Evolutionary conservation across 441 rosid genomes (phyloP).

Genomic region (Manihot esculenta): DNA sequence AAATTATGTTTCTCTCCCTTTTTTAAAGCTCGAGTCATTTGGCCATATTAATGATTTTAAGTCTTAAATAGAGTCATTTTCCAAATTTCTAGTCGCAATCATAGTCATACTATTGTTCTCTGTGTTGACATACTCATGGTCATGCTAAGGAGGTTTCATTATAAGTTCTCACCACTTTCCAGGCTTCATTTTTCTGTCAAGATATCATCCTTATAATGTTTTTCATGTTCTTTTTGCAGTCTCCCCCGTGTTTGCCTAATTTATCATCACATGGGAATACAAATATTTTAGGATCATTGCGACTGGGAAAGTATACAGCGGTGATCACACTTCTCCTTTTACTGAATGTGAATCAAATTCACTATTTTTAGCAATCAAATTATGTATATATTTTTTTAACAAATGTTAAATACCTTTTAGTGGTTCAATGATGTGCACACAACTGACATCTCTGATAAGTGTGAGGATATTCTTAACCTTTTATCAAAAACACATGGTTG

Average conservation of each 20-base stretch:
- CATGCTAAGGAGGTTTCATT: not conserved
- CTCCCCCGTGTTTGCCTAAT: constrained; percentile 72
- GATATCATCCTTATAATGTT: constrained; percentile 1
- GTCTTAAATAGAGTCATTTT: constrained; percentile 1
- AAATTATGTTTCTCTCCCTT: not conserved
- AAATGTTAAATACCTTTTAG: constrained; percentile 42
- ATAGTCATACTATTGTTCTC: not conserved
- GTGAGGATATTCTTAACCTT: constrained; percentile 67
- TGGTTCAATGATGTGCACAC: constrained; percentile 91
- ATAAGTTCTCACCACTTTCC: not conserved
- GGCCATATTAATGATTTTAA: not conserved
- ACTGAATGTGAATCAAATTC: constrained; percentile 16
- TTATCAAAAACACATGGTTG: constrained; percentile 67
- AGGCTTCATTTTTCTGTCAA: not conserved
- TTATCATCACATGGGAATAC: constrained; percentile 43
- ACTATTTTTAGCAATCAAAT: not conserved
- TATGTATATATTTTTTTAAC: constrained; percentile 6
- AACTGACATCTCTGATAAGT: constrained; percentile 67
- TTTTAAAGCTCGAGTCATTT: not conserved
- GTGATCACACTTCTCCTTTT: constrained; percentile 37
- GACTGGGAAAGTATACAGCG: constrained; percentile 71
- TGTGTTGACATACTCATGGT: not conserved
- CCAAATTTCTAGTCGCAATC: not conserved
- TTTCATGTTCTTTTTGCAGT: constrained; percentile 38
- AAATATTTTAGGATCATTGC: constrained; percentile 52